A percentile compares a stretch with the other conserved stretches of the same genome.
Conservation (phyloP, 495 filamentous ascomycete genomes). For the Talaromyces wortmannii region DNA sequence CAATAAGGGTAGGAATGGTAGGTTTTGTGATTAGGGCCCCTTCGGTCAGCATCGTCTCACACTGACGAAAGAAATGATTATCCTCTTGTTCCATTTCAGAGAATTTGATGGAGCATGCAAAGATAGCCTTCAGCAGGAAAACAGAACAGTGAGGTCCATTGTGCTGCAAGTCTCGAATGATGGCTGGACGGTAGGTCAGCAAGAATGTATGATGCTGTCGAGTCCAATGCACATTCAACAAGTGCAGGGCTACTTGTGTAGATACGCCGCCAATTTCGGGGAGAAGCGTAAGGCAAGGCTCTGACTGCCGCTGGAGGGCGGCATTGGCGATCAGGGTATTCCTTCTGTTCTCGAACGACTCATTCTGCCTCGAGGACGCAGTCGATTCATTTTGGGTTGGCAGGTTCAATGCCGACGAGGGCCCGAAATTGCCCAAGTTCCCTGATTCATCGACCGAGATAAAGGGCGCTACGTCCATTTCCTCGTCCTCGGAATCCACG, state of each 20-base stretch:
- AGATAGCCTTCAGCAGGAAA: conserved; percentile 27
- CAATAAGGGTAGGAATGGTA: conserved; percentile 7
- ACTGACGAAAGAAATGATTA: conserved; percentile 7
- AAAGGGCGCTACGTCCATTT: neutral
- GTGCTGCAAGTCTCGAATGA: conserved; percentile 24
- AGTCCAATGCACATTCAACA: conserved; percentile 25
- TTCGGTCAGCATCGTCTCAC: conserved; percentile 4
- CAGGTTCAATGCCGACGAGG: neutral
- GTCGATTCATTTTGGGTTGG: neutral
- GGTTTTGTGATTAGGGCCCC: conserved; percentile 4
- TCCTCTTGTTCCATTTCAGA: neutral
- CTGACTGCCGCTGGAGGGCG: conserved; percentile 2
- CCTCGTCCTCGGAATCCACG: too few relatives aligned
- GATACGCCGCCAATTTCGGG: conserved; percentile 24
- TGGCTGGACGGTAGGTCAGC: conserved; percentile 20
- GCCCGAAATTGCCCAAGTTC: neutral
- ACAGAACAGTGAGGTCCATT: conserved; percentile 22
- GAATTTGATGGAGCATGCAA: conserved; percentile 7
- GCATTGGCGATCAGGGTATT: conserved; percentile 5
- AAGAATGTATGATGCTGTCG: conserved; percentile 12
- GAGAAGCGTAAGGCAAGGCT: neutral
- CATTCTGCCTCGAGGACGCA: neutral
- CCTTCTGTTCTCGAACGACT: neutral
- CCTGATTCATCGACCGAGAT: neutral
- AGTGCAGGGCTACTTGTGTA: conserved; percentile 18